Percentiles rank a stretch among this genome's conserved stretches.
Evolutionary conservation across 78 protist species (phyloP).

Genomic region (Dictyostelium discoideum): dicty_2.7 NC_007091.3:4888501-4889000

Average conservation of each 20-base stretch:
- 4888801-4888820: constrained; percentile 12
- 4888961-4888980: neutral
- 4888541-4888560: neutral
- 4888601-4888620: neutral
- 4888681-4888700: neutral
- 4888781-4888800: neutral
- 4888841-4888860: constrained; percentile 12
- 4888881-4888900: neutral
- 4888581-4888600: neutral
- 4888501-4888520: neutral
- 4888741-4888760: neutral
- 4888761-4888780: neutral
- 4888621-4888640: neutral
- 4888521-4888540: neutral
- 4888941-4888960: neutral
- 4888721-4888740: neutral
- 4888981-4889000: constrained; percentile 3
- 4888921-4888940: constrained; percentile 20
- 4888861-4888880: constrained; percentile 28
- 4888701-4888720: neutral
- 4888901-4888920: constrained; percentile 21
- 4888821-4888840: neutral
- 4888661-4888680: neutral
- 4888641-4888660: neutral
- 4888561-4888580: constrained; percentile 16